Percentiles rank a stretch among this genome's conserved stretches.
phyloP scores from a whole-genome alignment of 164 flowering plant genomes.

The Malania oleifera region DNA sequence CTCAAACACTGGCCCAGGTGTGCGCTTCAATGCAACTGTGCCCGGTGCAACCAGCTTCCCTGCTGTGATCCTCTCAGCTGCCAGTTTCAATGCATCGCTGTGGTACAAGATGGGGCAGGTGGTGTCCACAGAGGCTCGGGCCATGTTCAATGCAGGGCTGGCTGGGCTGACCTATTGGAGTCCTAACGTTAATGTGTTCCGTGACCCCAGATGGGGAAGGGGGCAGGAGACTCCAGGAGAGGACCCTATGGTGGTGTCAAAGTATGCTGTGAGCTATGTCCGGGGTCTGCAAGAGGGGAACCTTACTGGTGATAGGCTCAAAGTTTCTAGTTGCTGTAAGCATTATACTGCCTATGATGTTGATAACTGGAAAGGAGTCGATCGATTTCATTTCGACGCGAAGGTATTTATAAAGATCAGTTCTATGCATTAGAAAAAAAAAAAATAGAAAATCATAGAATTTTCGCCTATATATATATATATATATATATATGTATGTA shows the following conservation, averaged over 20 bases:
- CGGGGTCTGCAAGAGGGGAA: conserved; percentile 50
- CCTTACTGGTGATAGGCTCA: conserved; percentile 22
- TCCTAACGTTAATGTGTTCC: conserved; percentile 52
- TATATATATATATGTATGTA: too few species aligned
- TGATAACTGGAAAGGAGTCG: conserved; percentile 56
- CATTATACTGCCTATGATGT: conserved; percentile 73
- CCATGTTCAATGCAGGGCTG: conserved; percentile 54
- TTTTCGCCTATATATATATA: too few species aligned
- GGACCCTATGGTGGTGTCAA: conserved; percentile 51
- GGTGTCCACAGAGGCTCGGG: conserved; percentile 63
- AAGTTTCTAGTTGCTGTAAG: conserved; percentile 70
- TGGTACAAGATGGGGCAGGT: conserved; percentile 55
- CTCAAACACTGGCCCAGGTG: conserved; percentile 36
- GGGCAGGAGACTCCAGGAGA: conserved; percentile 71
- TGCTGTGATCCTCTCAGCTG: conserved; percentile 40
- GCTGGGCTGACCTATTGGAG: conserved; percentile 66
- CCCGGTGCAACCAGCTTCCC: conserved; percentile 75
- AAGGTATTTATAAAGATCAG: conserved; percentile 37
- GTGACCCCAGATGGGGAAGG: conserved; percentile 73
- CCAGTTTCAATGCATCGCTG: conserved; percentile 41
- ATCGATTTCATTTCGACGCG: conserved; percentile 60
- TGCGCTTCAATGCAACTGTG: conserved; percentile 34
- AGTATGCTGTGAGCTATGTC: conserved; percentile 49
- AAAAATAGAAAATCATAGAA: too few species aligned
- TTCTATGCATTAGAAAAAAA: too few species aligned